Evolutionary conservation across 2,329 filamentous ascomycete species (phyloP).

Genomic region (Sporothrix phasma): DNA sequence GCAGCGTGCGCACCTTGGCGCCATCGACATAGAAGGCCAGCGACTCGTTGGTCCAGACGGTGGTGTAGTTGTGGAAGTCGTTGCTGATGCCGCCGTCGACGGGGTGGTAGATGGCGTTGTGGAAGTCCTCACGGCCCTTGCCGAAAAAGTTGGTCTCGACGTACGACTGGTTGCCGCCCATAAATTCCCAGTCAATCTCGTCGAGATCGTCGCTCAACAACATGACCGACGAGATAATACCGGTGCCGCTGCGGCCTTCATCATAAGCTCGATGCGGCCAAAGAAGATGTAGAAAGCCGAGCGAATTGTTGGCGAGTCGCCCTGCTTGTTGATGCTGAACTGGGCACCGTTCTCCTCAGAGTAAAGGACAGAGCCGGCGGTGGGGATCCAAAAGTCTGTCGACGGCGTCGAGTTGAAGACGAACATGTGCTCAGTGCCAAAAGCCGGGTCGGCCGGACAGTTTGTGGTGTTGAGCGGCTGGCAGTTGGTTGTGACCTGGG

Average conservation of each 20-base stretch:
- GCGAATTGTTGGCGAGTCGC: slow-evolving; percentile 69
- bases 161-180: slow-evolving; percentile 53
- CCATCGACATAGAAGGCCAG: slow-evolving; percentile 64
- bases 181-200: slow-evolving; percentile 80
- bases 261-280: slow-evolving; percentile 64
- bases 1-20: slow-evolving; percentile 51
- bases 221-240: slow-evolving; percentile 75
- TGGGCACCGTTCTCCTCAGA: slow-evolving; percentile 48
- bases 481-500: slow-evolving; percentile 70
- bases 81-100: slow-evolving; percentile 44
- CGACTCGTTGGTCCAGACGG: slow-evolving; percentile 57
- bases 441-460: slow-evolving; percentile 62
- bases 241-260: slow-evolving; percentile 64
- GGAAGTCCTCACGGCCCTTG: slow-evolving; percentile 45
- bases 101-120: slow-evolving; percentile 51
- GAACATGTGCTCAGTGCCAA: slow-evolving; percentile 54
- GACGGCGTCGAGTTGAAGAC: slow-evolving; percentile 51
- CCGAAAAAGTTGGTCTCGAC: slow-evolving; percentile 71
- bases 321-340: slow-evolving; percentile 60
- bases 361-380: slow-evolving; percentile 55
- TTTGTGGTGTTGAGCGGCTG: slow-evolving; percentile 59
- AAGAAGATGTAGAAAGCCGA: slow-evolving; percentile 81
- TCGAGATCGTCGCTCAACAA: slow-evolving; percentile 76
- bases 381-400: slow-evolving; percentile 56
- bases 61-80: slow-evolving; percentile 67